Base-by-base conservation (phyloP, 2,329 filamentous ascomycete genomes). In the Verticillium nubilum region DNA sequence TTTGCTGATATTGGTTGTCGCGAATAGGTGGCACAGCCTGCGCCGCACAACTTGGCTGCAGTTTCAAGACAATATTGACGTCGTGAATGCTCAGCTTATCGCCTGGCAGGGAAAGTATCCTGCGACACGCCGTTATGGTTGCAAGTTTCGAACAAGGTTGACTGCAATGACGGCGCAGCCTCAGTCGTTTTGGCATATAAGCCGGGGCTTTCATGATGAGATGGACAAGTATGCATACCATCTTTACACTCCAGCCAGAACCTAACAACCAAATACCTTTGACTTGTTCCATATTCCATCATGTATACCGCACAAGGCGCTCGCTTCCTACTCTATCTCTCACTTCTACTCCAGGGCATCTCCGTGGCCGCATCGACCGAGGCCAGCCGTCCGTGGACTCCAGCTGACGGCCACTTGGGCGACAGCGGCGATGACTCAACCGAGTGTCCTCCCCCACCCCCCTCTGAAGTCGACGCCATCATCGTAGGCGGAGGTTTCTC, bases 401-500 rank as follows among this genome's bases (percentile, higher is more conserved):
- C 52, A 9, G 19, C 42, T 12, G 52, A 54, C n/a, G n/a, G 52
- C 6, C 27, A 33, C 27, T 12, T 12, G 10, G 42, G 42, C 9
- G 42, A 25, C 4, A 13, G 5, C 9, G 9, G 19, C 7, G 5
- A 25, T 12, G 52, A 23, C 28, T n/a, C 4, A 19, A 23, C 15
- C n/a, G 17, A 33, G 17, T 19, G 29, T 26, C 28, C 52, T 54
- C 26, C 52, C 1, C 28, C 23, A 5, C 52, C 52, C 9, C 52
- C 52, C 7, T 23, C 27, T 10, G 57, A 61, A 13, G 54, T 61
- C 12, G 63, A 63, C 17, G 61, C 58, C 13, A 50, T 64, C n/a
- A 12, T 64, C 5, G 58, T 64, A 0, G 63, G 61, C 13, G 63
- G 61, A 7, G 59, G 63, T 9, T 61, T 52, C 27, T 61, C 59